These are phyloP conservation scores for Lathyrus aphaca DNA, from an alignment of 306 rosid genomes.

Conservation along the genomic window DNA sequence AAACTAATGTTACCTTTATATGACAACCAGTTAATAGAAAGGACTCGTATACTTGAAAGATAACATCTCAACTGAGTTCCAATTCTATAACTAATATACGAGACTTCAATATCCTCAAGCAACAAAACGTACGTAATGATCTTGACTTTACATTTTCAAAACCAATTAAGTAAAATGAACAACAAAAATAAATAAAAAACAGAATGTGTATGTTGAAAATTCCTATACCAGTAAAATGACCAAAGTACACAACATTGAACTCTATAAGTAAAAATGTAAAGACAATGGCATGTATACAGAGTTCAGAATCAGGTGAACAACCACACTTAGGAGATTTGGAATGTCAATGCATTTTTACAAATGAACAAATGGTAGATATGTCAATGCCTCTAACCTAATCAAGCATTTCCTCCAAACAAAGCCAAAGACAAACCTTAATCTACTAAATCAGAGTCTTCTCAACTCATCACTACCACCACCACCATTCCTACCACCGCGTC, in stretches of 20 bases:
- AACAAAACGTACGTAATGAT: background rate
- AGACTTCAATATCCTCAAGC: background rate
- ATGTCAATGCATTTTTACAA: slow-evolving; percentile 50
- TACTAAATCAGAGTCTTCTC: slow-evolving; percentile 42
- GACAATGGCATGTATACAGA: slow-evolving; percentile 9
- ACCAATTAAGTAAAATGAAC: background rate
- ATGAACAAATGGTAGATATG: slow-evolving; percentile 37
- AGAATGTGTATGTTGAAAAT: slow-evolving; percentile 1
- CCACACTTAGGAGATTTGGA: slow-evolving; percentile 30
- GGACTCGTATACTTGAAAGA: slow-evolving; percentile 1
- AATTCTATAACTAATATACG: background rate
- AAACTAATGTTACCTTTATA: background rate
- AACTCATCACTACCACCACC: slow-evolving; percentile 24
- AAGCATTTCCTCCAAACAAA: slow-evolving; percentile 38
- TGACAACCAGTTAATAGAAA: slow-evolving; percentile 2
- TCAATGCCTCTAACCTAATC: slow-evolving; percentile 33
- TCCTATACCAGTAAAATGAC: slow-evolving; percentile 12
- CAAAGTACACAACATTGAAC: slow-evolving; percentile 26
- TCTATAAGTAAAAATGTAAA: slow-evolving; percentile 33
- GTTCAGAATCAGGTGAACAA: slow-evolving; percentile 38
- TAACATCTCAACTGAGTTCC: background rate
- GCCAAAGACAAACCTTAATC: slow-evolving; percentile 37
- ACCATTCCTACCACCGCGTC: slow-evolving; percentile 5
- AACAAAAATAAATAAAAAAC: too few relatives aligned
- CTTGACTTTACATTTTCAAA: background rate